phyloP scores from a whole-genome alignment of 179 eudicot species.

The Sideroxylon spinosum region DNA sequence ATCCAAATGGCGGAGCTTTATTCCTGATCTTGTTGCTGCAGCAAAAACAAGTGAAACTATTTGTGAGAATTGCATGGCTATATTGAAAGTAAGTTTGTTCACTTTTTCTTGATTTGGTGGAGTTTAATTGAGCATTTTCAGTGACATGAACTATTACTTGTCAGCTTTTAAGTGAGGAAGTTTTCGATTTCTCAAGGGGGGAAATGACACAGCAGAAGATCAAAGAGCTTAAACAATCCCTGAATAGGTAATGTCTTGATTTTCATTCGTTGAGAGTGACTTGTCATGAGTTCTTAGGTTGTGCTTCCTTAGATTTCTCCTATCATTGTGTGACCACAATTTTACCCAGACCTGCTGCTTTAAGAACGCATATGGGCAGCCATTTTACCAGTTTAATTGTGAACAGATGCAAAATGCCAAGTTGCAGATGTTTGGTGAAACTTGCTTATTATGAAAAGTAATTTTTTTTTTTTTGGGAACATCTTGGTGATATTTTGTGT shows the following conservation, averaged over 20 bases:
- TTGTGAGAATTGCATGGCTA: constrained; percentile 98
- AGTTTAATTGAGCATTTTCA: constrained; percentile 11
- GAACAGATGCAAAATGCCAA: neutral
- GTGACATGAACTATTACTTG: constrained; percentile 2
- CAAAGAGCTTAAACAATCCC: constrained; percentile 90
- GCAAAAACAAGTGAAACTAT: constrained; percentile 97
- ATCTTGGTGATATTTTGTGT: neutral
- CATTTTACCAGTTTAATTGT: neutral
- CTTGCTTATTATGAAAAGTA: neutral
- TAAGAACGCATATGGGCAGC: neutral
- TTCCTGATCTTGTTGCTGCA: constrained; percentile 93
- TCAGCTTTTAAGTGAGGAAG: constrained; percentile 96
- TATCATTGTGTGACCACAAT: neutral
- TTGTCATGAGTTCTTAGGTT: neutral
- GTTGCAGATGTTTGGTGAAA: neutral
- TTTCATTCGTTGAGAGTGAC: neutral
- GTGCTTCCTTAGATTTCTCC: neutral
- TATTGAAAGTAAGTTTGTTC: constrained; percentile 61
- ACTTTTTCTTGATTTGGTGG: neutral
- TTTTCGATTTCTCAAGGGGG: constrained; percentile 98
- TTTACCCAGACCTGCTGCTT: neutral
- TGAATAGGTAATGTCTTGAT: constrained; percentile 60
- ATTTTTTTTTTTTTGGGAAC: neutral
- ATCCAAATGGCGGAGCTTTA: constrained; percentile 86
- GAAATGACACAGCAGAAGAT: constrained; percentile 99